These are phyloP conservation scores for Mycena citricolor DNA, from an alignment of 1,284 basidiomycete genomes.

Conservation along the genomic window DNA sequence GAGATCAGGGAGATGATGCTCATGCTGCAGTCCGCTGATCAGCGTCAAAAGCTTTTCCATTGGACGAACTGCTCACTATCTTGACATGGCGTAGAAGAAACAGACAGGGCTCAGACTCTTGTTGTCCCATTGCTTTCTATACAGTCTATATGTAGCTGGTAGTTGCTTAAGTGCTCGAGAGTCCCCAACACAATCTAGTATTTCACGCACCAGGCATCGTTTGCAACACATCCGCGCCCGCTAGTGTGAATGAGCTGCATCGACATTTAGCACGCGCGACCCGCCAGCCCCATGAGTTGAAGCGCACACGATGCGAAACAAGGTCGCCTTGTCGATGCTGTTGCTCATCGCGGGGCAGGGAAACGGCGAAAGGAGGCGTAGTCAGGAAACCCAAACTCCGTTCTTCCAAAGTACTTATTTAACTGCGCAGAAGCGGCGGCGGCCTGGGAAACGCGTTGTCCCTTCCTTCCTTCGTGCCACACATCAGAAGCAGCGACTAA, in stretches of 20 bases:
- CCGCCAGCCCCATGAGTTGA: neutral
- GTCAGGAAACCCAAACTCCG: no score
- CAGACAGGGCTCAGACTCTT: conserved; percentile 4
- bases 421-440: no score
- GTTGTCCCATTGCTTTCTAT: conserved; percentile 8
- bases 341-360: no score
- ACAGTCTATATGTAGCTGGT: conserved; percentile 3
- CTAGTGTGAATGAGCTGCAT: conserved; percentile 11
- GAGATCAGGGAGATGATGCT: conserved; percentile 10
- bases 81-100: conserved; percentile 14
- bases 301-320: conserved; percentile 8
- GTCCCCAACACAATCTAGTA: no score
- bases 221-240: conserved; percentile 9
- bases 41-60: neutral
- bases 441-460: no score
- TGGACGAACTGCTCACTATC: conserved; percentile 8
- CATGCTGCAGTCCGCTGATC: conserved; percentile 2
- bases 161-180: no score
- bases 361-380: no score
- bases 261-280: neutral
- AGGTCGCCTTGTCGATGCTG: conserved; percentile 1
- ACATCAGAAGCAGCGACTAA: no score
- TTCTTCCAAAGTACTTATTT: no score
- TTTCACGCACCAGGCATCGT: no score
- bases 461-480: no score